A percentile compares a stretch with the other conserved stretches of the same genome.
These are phyloP conservation scores for Aspergillus vadensis DNA, from an alignment of 2,329 filamentous ascomycete species.

Conservation along the genomic window DNA sequence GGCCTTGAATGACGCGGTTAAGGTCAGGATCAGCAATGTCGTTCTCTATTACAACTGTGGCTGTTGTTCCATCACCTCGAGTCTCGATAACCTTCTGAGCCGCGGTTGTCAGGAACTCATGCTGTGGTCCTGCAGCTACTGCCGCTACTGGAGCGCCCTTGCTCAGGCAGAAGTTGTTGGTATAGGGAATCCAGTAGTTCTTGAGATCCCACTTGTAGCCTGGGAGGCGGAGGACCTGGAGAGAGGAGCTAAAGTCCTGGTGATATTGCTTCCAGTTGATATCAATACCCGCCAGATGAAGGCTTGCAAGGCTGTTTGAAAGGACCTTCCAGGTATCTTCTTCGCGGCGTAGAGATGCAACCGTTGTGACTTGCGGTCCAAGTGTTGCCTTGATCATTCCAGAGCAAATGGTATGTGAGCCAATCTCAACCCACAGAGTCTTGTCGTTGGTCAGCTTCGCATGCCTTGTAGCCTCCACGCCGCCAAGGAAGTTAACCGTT, in stretches of 20 bases:
- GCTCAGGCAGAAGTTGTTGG: slow-evolving; percentile 37
- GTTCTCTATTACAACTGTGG: slow-evolving; percentile 39
- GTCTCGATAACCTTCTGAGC: slow-evolving; percentile 37
- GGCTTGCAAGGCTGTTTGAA: slow-evolving; percentile 35
- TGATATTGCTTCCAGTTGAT: slow-evolving; percentile 49
- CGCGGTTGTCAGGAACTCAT: slow-evolving; percentile 31
- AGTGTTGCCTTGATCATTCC: slow-evolving; percentile 58
- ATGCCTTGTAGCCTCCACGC: slow-evolving; percentile 35
- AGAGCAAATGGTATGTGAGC: slow-evolving; percentile 51
- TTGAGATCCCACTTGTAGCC: slow-evolving; percentile 45
- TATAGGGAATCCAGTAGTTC: slow-evolving; percentile 45
- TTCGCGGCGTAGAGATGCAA: slow-evolving; percentile 44
- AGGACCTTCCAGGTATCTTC: slow-evolving; percentile 48
- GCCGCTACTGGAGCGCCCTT: slow-evolving; percentile 34
- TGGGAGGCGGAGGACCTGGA: slow-evolving; percentile 39
- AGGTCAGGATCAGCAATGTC: slow-evolving; percentile 38
- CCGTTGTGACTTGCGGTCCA: slow-evolving; percentile 57
- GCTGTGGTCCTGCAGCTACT: slow-evolving; percentile 20
- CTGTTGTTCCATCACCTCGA: slow-evolving; percentile 24
- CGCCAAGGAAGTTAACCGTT: slow-evolving; percentile 50
- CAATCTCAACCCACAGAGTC: slow-evolving; percentile 70
- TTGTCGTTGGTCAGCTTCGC: slow-evolving; percentile 62
- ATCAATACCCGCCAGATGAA: slow-evolving; percentile 44
- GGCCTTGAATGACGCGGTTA: slow-evolving; percentile 38
- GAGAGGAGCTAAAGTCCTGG: slow-evolving; percentile 39